Percentiles rank a stretch among this genome's conserved stretches.
These are phyloP conservation scores for Psilocybe mexicana DNA, from an alignment of 1,284 basidiomycete species.

Conservation along the genomic window DNA sequence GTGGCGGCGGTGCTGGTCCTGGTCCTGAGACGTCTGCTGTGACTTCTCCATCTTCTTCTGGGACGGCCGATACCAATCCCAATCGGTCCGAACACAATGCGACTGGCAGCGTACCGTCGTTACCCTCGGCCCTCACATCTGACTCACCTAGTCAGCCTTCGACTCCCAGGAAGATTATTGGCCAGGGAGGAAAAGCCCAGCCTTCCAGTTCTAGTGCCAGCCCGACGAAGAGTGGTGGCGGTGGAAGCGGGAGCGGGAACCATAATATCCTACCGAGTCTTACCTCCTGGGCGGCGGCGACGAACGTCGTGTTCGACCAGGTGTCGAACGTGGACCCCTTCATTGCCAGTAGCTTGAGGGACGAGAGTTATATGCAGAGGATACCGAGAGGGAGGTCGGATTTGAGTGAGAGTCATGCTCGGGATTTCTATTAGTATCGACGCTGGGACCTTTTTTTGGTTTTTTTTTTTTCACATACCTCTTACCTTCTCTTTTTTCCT, in stretches of 20 bases:
- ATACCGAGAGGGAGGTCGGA: slow-evolving; percentile 1
- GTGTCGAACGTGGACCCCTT: slow-evolving; percentile 28
- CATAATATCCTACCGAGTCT: slow-evolving; percentile 23
- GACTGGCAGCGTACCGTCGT: neutral
- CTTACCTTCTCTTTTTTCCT: too few species aligned
- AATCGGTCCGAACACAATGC: too few species aligned
- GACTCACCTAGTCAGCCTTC: slow-evolving; percentile 9
- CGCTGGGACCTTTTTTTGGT: neutral
- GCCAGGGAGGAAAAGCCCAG: neutral
- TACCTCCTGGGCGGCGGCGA: slow-evolving; percentile 32
- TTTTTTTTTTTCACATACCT: neutral
- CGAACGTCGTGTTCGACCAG: slow-evolving; percentile 25
- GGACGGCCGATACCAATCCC: too few species aligned
- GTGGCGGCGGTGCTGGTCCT: neutral
- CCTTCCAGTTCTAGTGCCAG: slow-evolving; percentile 6
- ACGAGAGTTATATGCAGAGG: slow-evolving; percentile 29
- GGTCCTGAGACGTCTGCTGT: neutral
- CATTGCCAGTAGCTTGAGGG: slow-evolving; percentile 33
- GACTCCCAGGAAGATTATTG: slow-evolving; percentile 9
- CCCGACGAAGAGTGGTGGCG: neutral
- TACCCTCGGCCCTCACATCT: neutral
- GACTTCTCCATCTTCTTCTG: neutral
- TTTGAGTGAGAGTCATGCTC: slow-evolving; percentile 11
- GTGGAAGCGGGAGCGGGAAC: neutral
- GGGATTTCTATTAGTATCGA: slow-evolving; percentile 15